Evolutionary conservation across 768 basidiomycete species (phyloP), one percentile per base, ranked within the genome.

Genomic region (Russula sp.): DNA sequence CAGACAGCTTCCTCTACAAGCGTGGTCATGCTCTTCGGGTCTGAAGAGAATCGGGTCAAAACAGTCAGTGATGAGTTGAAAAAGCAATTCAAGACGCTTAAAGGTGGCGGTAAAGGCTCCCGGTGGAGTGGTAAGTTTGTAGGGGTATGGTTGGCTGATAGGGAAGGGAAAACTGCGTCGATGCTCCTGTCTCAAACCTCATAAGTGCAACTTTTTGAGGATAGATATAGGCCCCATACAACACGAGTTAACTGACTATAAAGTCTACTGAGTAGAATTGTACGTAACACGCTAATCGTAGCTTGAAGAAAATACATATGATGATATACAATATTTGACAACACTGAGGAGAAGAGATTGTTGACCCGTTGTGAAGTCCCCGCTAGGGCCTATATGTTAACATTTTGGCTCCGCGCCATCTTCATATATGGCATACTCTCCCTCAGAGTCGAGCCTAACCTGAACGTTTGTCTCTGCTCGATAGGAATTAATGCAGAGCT

Each of bases 121-220:
- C 83, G 81, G 69, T 92, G 90, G 87, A 90, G 89, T 65, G 90
- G 90, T 11, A 88, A 91, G 72, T 81, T 79, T 61, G 78, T 73
- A 8, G 89, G 89, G 0, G 80, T 84, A 16, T 89, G 87, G 87
- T 81, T 80, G 69, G 78, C 76, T 20, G 74, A 66, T 5, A 78
- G 77, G 64, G 84, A 86, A 67, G 75, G 74, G 28, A 69, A 64
- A 10, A 52, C 68, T 1, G 74, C 84, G 10, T 57, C 56, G 2
- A n/a, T 36, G 16, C n/a, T 61, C n/a, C 34, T 69, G 18, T 61
- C 55, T 32, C 34, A 51, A 22, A n/a, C 53, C 6, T 22, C 36
- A 26, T 49, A 20, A 50, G 11, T 24, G 2, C n/a, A 13, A 42
- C 48, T 30, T 60, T 46, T 28, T 5, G 28, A 30, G 28, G 28